Base-by-base conservation (phyloP, 257 asterid species). In the Craterostigma plantagineum region DNA sequence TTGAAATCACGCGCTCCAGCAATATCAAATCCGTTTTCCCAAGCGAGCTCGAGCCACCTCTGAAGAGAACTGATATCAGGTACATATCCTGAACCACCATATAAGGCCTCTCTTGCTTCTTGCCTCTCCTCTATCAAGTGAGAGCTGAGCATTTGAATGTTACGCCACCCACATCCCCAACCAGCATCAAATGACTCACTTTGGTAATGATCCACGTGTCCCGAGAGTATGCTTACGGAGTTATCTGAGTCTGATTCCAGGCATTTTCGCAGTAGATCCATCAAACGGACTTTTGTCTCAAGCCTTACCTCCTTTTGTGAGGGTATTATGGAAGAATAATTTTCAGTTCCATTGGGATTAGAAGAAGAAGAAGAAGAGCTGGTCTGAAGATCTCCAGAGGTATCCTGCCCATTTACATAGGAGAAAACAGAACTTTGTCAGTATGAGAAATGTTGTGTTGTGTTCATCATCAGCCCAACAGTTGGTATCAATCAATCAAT, bases 131-230 rank as follows among this genome's bases (percentile, higher is more conserved):
- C 63, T 54, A 82, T 76, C 73, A 82, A 70, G 61, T 82, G 75
- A 16, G 98, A 87, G 61, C 86, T 70, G 45, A 87, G 90, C 95
- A 87, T 72, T 71, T 87, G 98, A 60, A 87, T 82, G 60, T 87
- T 87, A 39, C 91, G 90, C 98, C 97, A 82, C 34, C 97, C 97
- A 48, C 97, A 81, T 8, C 97, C 97, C 97, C 97, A 87, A 35
- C 92, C 95, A 7, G 27, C 62, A 50, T 79, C 95, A 64, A 62
- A 78, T 1, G 68, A 66, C 33, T 52, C 56, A 58, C 90, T 62
- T 63, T 79, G 73, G 57, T 78, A 73, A 64, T 82, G 97, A 65
- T 81, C 97, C 11, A 82, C 64, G 39, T 65, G 67, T 51, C 82
- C 90, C 34, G 71, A 76, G 55, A 87, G 58, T 42, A 73, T 52